Conservation (phyloP, 2,329 filamentous ascomycete genomes). For the Fusarium fujikuroi region DNA sequence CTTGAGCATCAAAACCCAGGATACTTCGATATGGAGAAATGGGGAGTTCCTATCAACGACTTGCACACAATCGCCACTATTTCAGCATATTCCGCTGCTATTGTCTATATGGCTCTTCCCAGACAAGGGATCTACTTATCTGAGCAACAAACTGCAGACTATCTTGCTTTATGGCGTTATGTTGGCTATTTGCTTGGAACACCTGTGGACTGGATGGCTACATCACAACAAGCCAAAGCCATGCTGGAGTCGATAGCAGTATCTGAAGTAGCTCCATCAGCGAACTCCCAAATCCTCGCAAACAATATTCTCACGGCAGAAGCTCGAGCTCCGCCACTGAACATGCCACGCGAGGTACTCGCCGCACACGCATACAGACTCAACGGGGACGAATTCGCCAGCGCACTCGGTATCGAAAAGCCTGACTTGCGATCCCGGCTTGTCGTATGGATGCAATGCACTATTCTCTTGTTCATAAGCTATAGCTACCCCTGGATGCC, state of each 20-base stretch:
- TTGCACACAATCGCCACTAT: conserved; percentile 80
- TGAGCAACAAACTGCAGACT: conserved; percentile 72
- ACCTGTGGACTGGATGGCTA: conserved; percentile 70
- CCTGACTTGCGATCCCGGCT: conserved; percentile 68
- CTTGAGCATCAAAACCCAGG: conserved; percentile 63
- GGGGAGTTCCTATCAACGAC: conserved; percentile 77
- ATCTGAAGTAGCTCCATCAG: conserved; percentile 73
- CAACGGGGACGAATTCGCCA: conserved; percentile 72
- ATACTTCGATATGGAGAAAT: conserved; percentile 69
- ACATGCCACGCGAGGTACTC: conserved; percentile 73
- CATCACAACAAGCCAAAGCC: conserved; percentile 63
- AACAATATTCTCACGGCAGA: conserved; percentile 80
- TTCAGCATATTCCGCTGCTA: conserved; percentile 72
- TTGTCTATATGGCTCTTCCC: conserved; percentile 76
- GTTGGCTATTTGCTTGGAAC: conserved; percentile 77
- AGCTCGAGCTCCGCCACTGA: conserved; percentile 72
- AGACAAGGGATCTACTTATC: conserved; percentile 76
- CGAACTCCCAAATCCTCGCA: conserved; percentile 71
- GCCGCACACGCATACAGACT: conserved; percentile 75
- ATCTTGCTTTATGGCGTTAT: conserved; percentile 80
- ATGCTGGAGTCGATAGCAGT: conserved; percentile 75
- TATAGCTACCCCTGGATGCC: conserved; percentile 56
- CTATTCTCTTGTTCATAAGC: conserved; percentile 69
- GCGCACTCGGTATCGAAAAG: conserved; percentile 67
- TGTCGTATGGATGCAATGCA: conserved; percentile 71